Conservation (phyloP, 371 early-diverging fungal genomes). For the Saksenaea oblongispora region DNA sequence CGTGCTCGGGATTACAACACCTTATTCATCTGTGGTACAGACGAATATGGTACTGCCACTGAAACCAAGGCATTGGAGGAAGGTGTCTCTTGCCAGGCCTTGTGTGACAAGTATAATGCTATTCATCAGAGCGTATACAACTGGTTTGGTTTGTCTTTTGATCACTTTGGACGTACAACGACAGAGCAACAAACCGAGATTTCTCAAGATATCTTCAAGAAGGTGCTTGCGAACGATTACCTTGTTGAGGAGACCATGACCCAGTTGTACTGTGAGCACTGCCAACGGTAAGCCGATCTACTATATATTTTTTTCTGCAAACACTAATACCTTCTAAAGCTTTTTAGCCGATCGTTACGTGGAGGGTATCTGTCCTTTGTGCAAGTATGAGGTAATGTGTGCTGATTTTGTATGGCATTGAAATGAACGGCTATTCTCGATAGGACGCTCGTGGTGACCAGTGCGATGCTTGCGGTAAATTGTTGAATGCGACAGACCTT, state of each 20-base stretch:
- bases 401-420: neutral
- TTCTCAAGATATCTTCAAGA: constrained; percentile 91
- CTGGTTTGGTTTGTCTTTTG: constrained; percentile 97
- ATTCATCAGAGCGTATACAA: constrained; percentile 93
- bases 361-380: constrained; percentile 95
- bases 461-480: constrained; percentile 97
- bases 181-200: constrained; percentile 91
- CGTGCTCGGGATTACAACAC: constrained; percentile 92
- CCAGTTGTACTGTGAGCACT: constrained; percentile 93
- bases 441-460: constrained; percentile 99
- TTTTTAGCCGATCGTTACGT: constrained; percentile 99
- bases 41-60: constrained; percentile 99
- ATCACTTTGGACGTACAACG: constrained; percentile 98
- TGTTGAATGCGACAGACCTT: constrained; percentile 94
- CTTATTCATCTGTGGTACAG: constrained; percentile 98
- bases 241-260: constrained; percentile 79
- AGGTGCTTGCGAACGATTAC: constrained; percentile 77
- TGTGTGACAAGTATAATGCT: constrained; percentile 96
- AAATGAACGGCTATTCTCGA: neutral
- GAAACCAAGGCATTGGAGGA: constrained; percentile 99
- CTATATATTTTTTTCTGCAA: neutral
- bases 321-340: constrained; percentile 33
- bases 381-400: constrained; percentile 73
- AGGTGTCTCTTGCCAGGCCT: constrained; percentile 84
- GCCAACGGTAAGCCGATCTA: constrained; percentile 63